Percentiles rank a stretch among this genome's conserved stretches.
phyloP scores from a whole-genome alignment of 495 filamentous ascomycete genomes.

The Talaromyces proteolyticus region DNA sequence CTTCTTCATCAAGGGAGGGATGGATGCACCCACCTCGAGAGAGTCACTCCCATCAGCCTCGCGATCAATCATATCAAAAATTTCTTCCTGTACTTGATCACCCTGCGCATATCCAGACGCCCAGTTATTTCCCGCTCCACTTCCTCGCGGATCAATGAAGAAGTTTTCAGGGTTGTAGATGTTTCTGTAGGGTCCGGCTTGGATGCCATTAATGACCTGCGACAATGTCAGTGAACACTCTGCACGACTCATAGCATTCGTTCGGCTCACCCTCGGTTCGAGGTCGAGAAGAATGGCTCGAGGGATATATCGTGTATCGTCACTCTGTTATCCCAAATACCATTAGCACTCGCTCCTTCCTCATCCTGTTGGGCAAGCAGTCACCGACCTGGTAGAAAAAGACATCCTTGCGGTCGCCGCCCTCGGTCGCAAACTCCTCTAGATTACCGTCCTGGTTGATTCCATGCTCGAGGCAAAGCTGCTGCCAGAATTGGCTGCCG shows the following conservation, averaged over 20 bases:
- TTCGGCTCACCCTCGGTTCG: constrained; percentile 69
- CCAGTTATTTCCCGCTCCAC: constrained; percentile 97
- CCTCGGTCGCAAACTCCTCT: constrained; percentile 92
- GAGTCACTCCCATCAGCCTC: constrained; percentile 98
- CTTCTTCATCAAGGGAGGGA: background rate
- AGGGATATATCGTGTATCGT: constrained; percentile 97
- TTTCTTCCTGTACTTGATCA: constrained; percentile 88
- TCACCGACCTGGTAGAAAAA: constrained; percentile 85
- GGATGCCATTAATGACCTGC: constrained; percentile 85
- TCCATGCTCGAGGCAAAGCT: constrained; percentile 94
- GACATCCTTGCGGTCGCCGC: constrained; percentile 95
- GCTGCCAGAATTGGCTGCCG: constrained; percentile 94
- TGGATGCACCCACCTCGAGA: constrained; percentile 62
- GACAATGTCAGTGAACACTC: constrained; percentile 7
- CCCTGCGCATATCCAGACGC: constrained; percentile 91
- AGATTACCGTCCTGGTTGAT: constrained; percentile 96
- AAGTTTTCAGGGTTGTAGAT: constrained; percentile 99
- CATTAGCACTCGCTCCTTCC: constrained; percentile 2
- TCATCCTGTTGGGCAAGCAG: background rate
- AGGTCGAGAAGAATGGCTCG: constrained; percentile 92
- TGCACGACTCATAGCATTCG: background rate
- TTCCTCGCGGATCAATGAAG: constrained; percentile 84
- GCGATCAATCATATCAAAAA: constrained; percentile 99
- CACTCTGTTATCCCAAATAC: constrained; percentile 44
- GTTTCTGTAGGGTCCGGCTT: constrained; percentile 88